Conservation (phyloP, 2,329 filamentous ascomycete genomes). For the Teratosphaeria nubilosa region DNA sequence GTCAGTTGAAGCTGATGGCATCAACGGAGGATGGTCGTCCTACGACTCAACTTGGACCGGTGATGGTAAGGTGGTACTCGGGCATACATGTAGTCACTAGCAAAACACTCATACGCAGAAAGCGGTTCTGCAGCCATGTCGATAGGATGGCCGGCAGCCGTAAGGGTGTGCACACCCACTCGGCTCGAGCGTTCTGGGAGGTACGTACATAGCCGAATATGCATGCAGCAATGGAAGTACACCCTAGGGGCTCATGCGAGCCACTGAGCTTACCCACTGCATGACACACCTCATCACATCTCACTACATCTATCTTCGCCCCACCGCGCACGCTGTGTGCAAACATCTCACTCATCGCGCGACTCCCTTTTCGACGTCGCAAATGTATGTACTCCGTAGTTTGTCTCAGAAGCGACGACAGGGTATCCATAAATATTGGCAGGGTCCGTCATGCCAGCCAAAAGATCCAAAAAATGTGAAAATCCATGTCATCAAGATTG, state of each 20-base stretch:
- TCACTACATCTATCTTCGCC: no score
- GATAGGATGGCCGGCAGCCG: no score
- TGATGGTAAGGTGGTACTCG: no score
- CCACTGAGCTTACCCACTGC: neutral
- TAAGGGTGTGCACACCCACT: neutral
- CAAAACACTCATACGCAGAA: neutral
- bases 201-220: neutral
- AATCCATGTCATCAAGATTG: neutral
- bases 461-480: neutral
- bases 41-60: no score
- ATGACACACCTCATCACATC: no score
- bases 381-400: neutral
- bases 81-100: neutral
- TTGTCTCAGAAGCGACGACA: neutral
- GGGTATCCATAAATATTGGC: neutral
- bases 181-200: neutral
- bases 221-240: neutral
- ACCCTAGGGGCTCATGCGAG: neutral
- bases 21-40: no score
- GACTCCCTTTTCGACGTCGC: neutral
- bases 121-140: no score
- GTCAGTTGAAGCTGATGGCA: no score
- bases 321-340: no score
- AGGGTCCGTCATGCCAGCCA: neutral
- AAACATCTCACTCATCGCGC: no score